Percentiles rank a stretch among this genome's conserved stretches.
Evolutionary conservation across 2,329 filamentous ascomycete species (phyloP).

Genomic region (Penicillium sp.): DNA sequence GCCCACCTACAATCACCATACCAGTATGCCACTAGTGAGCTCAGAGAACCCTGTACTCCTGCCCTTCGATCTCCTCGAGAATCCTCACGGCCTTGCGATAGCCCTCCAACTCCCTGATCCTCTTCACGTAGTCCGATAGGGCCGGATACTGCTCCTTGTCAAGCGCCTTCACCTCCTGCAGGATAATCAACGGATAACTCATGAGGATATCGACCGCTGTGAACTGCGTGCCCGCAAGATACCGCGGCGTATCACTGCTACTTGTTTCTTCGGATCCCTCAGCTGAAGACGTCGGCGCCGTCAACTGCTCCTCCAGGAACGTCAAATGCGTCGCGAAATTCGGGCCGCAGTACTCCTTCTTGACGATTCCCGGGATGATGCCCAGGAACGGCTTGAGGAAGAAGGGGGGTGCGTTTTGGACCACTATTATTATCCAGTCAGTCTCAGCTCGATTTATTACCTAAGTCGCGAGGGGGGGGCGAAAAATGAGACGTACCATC

Average conservation of each 20-base stretch:
- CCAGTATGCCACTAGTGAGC: too few species aligned
- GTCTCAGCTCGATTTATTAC: too few species aligned
- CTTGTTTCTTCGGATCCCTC: conserved; percentile 39
- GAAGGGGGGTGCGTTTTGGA: conserved; percentile 62
- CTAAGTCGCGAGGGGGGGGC: too few species aligned
- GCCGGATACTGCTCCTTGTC: background rate
- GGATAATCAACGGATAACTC: conserved; percentile 48
- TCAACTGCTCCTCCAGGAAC: conserved; percentile 51
- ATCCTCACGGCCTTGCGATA: background rate
- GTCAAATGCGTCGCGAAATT: conserved; percentile 48
- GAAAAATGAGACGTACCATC: too few species aligned
- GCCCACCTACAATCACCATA: too few species aligned
- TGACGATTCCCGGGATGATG: conserved; percentile 55
- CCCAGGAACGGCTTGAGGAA: conserved; percentile 69
- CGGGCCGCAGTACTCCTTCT: conserved; percentile 40
- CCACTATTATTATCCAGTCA: conserved; percentile 31
- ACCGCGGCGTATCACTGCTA: conserved; percentile 1
- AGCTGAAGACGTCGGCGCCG: conserved; percentile 32
- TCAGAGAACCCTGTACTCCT: background rate
- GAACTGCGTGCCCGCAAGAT: conserved; percentile 46
- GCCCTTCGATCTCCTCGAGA: background rate
- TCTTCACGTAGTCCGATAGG: background rate
- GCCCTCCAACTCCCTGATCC: background rate
- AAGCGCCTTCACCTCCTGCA: background rate
- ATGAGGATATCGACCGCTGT: conserved; percentile 53